Evolutionary conservation across 176 grass and related monocot genomes (phyloP).

Genomic region (Eragrostis curvula): DNA sequence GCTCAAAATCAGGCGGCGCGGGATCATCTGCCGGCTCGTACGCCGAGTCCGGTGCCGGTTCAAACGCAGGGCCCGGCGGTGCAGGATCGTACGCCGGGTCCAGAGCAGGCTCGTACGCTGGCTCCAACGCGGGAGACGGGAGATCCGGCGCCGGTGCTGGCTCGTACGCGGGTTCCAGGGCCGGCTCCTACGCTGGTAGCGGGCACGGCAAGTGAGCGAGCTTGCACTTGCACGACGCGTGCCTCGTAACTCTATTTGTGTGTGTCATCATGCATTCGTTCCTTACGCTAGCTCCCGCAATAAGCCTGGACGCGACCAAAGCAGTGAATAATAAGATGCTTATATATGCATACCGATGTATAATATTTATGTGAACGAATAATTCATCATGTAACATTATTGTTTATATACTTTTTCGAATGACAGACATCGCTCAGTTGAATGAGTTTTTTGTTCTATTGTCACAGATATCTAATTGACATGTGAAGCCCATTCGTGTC

Average conservation of each 20-base stretch:
- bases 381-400: no score
- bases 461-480: no score
- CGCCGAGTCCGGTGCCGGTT: slow-evolving; percentile 18
- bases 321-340: no score
- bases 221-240: background rate
- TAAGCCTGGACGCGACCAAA: background rate
- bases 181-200: slow-evolving; percentile 44
- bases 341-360: no score
- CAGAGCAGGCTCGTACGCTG: background rate
- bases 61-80: background rate
- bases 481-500: no score
- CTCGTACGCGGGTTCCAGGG: slow-evolving; percentile 40
- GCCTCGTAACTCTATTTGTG: no score
- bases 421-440: no score
- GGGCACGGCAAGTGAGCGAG: slow-evolving; percentile 51
- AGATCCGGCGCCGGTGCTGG: background rate
- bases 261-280: background rate
- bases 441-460: no score
- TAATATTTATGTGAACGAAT: no score
- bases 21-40: slow-evolving; percentile 13
- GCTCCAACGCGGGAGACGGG: background rate
- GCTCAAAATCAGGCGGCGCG: background rate
- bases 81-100: slow-evolving; percentile 15
- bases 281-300: background rate
- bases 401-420: no score